These are phyloP conservation scores for Heracleum sosnowskyi DNA, from an alignment of 129 eudicot species.

Conservation along the genomic window DNA sequence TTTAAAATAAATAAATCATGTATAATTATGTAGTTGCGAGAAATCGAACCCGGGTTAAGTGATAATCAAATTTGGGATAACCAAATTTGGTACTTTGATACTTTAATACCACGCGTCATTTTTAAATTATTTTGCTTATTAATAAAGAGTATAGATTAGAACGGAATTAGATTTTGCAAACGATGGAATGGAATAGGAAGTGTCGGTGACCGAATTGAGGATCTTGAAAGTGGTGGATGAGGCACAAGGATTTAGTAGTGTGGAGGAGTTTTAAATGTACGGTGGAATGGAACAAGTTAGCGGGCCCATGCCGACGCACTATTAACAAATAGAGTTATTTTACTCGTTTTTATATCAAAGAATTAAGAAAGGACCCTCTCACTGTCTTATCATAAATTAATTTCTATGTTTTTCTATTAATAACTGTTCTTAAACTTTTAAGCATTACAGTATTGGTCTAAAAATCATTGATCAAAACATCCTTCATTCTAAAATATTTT, in stretches of 20 bases:
- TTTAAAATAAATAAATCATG: too few relatives aligned
- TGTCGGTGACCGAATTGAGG: not conserved
- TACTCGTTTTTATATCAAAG: not conserved
- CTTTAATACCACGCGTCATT: too few relatives aligned
- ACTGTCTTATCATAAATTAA: not conserved
- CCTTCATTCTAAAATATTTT: too few relatives aligned
- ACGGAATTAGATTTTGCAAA: too few relatives aligned
- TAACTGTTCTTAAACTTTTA: not conserved
- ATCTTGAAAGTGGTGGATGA: not conserved
- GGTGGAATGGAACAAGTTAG: not conserved
- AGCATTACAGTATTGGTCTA: too few relatives aligned
- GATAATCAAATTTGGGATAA: too few relatives aligned
- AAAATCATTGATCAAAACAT: too few relatives aligned
- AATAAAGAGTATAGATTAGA: too few relatives aligned
- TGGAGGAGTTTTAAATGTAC: not conserved
- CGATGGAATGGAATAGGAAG: not conserved
- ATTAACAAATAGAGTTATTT: not conserved
- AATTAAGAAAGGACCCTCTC: not conserved
- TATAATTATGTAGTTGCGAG: too few relatives aligned
- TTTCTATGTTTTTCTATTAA: not conserved
- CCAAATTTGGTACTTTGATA: too few relatives aligned
- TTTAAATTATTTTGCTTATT: too few relatives aligned
- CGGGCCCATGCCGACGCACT: not conserved
- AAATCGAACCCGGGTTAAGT: too few relatives aligned
- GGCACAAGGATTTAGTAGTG: not conserved